Conservation (phyloP, 2,329 filamentous ascomycete genomes). For the Colletotrichum horii region DNA sequence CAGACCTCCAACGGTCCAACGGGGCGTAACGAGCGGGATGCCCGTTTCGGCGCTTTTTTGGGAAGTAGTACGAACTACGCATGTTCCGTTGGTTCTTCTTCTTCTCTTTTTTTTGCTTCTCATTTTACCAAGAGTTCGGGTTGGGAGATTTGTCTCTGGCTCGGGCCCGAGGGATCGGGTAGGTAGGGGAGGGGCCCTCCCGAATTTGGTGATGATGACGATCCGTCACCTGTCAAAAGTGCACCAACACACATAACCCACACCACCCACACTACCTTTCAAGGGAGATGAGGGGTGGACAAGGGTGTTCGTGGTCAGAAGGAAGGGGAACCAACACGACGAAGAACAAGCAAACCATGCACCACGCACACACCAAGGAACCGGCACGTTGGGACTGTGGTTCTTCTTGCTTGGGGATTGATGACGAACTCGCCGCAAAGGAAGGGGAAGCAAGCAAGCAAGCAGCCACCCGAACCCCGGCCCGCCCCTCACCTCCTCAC, state of each 20-base stretch:
- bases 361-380: background rate
- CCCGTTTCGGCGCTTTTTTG: background rate
- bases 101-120: background rate
- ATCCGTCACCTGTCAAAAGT: background rate
- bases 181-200: background rate
- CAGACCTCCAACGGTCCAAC: background rate
- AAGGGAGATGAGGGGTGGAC: background rate
- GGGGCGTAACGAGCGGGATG: background rate
- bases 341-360: background rate
- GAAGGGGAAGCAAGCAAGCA: background rate
- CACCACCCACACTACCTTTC: background rate
- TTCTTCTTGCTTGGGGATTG: background rate
- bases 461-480: background rate
- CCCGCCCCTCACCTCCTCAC: background rate
- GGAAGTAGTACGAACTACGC: background rate
- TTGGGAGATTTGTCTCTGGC: background rate
- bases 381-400: background rate
- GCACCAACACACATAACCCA: background rate
- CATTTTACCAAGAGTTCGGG: background rate
- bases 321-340: background rate
- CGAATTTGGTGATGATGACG: background rate
- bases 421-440: too few species aligned
- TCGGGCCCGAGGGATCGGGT: background rate
- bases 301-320: background rate
- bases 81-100: background rate